Base-by-base conservation (phyloP, 768 basidiomycete genomes). In the Amanita fuliginea region DNA sequence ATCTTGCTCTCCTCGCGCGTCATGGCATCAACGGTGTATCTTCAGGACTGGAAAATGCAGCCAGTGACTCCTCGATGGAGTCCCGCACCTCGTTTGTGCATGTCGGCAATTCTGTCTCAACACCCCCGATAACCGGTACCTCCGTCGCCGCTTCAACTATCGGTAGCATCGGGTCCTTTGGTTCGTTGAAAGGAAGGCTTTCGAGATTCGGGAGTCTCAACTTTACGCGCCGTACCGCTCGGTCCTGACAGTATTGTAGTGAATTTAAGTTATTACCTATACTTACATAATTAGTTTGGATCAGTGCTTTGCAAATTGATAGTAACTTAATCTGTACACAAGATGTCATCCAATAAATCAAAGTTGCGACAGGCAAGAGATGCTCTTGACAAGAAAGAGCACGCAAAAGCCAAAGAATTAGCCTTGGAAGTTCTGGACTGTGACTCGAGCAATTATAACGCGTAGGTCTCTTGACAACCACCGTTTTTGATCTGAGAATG, bases 381-480 rank as follows among this genome's bases (percentile, higher is more conserved):
- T 48, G 74, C 78, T 3, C 66, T 95, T 18, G 70, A 67, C 10
- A 85, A 82, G 61, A 91, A 90, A 60, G 81, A 94, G 53, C 92
- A 77, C 56, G 61, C 68, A 3, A 66, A 65, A 16, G 92, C 89
- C 9, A 78, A 75, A 52, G 75, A 82, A 54, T 75, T 80, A n/a
- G 78, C 83, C 6, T 61, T 68, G 37, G 74, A 80, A 54, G 80
- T 82, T 7, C 66, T 90, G 14, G 80, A 82, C 33, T 81, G 79
- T 54, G 93, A 96, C 50, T 74, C 83, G 1, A 76, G 79, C 37
- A 92, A 91, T 59, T 95, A 95, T 60, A 81, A 86, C 59, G 93
- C 88, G 91, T 94, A 62, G 59, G 37, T 32, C 51, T 30, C 39
- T 24, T 28, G 13, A 28, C 21, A 14, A 4, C 2, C 33, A 47